A percentile compares a stretch with the other conserved stretches of the same genome.
Evolutionary conservation across 2,329 filamentous ascomycete species (phyloP).

Genomic region (Talaromyces amestolkiae): DNA sequence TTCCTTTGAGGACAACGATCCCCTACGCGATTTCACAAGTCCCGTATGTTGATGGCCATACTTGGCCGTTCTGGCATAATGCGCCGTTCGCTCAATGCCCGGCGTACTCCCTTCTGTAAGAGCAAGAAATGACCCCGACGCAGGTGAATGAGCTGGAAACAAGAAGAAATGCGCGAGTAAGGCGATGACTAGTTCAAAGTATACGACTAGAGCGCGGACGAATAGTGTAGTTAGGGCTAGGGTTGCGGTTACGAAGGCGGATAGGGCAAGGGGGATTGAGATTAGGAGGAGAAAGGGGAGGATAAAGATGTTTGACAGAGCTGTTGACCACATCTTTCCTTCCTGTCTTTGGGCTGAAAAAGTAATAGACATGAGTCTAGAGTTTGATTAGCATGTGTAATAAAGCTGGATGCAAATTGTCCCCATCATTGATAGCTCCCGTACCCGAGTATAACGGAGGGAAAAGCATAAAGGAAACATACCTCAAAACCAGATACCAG

Average conservation of each 20-base stretch:
- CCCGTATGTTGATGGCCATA: constrained; percentile 3
- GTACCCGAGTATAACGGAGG: background rate
- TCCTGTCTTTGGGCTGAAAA: background rate
- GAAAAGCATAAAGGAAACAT: too few species aligned
- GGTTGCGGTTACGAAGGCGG: constrained; percentile 62
- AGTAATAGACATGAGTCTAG: background rate
- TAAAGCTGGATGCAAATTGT: background rate
- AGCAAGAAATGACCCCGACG: constrained; percentile 13
- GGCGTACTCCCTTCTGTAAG: constrained; percentile 16
- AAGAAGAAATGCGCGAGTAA: constrained; percentile 44
- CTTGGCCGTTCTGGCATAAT: background rate
- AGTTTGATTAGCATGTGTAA: background rate
- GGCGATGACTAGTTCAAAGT: constrained; percentile 61
- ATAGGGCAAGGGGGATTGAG: constrained; percentile 61
- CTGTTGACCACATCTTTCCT: constrained; percentile 25
- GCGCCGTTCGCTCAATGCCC: background rate
- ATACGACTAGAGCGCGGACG: constrained; percentile 60
- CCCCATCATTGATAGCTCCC: background rate
- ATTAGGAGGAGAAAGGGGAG: constrained; percentile 63
- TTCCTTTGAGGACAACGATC: constrained; percentile 8
- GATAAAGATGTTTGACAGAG: constrained; percentile 44
- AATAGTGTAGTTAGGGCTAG: constrained; percentile 62
- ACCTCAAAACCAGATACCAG: background rate
- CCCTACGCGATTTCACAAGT: background rate
- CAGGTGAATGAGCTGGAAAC: constrained; percentile 14